Evolutionary conservation across 164 flowering plant species (phyloP).

Genomic region (Magnolia officinalis): DNA sequence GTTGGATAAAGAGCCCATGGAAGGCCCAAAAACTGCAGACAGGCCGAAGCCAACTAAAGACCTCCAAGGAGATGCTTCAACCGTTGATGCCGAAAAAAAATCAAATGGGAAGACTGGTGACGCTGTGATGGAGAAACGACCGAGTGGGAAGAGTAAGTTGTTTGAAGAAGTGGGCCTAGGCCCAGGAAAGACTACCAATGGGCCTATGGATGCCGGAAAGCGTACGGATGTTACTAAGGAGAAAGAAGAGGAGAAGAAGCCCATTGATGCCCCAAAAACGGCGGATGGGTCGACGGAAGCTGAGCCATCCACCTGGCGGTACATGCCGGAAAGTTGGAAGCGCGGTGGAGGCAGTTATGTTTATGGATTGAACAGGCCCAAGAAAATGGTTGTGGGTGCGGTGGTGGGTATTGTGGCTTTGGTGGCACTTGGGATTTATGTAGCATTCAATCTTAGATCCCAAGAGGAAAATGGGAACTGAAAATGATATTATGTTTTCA

Average conservation of each 20-base stretch:
- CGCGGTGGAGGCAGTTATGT: background rate
- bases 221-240: background rate
- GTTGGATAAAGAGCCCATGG: background rate
- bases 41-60: background rate
- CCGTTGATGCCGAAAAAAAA: background rate
- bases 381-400: constrained; percentile 5
- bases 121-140: background rate
- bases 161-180: background rate
- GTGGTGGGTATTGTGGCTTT: constrained; percentile 5
- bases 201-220: no score
- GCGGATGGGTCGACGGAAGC: background rate
- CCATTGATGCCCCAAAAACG: background rate
- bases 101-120: background rate
- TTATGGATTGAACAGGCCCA: background rate
- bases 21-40: no score
- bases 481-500: background rate
- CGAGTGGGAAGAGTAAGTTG: background rate
- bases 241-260: background rate
- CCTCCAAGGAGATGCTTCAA: background rate
- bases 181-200: background rate
- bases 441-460: background rate
- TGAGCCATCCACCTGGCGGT: background rate
- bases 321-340: background rate
- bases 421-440: constrained; percentile 7
- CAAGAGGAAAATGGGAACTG: background rate